Conservation (phyloP, 257 asterid genomes). For the Capsicum rhomboideum region DNA sequence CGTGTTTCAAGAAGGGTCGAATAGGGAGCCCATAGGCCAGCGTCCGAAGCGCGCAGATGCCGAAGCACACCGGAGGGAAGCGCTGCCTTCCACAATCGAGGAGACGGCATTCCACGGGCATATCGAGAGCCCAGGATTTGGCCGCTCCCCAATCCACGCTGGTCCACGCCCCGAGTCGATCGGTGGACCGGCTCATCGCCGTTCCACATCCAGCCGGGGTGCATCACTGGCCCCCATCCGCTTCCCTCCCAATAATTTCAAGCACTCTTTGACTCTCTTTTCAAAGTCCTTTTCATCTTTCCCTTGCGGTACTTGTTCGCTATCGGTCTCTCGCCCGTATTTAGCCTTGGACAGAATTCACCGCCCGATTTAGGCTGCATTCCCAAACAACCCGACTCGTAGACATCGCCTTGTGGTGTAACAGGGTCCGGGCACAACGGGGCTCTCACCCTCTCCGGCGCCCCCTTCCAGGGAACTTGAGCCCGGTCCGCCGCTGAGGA, state of each 20-base stretch:
- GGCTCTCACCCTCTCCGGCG: neutral
- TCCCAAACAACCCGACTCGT: no score
- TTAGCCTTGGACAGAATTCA: neutral
- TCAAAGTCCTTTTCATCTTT: neutral
- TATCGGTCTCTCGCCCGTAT: neutral
- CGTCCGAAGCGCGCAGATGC: no score
- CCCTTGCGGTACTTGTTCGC: no score
- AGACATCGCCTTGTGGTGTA: neutral
- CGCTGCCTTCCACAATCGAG: no score
- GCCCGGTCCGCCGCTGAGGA: neutral
- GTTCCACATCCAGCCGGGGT: neutral
- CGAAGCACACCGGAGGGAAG: no score
- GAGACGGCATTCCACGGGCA: no score
- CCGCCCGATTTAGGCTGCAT: neutral
- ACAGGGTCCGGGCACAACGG: neutral
- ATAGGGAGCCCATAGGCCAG: no score
- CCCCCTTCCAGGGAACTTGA: neutral
- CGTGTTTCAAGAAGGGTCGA: no score
- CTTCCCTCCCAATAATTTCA: neutral
- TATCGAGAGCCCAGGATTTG: no score
- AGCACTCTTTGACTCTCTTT: neutral
- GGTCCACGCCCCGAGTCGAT: no score
- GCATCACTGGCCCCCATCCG: neutral
- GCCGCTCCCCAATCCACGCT: no score
- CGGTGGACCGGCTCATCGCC: neutral